Evolutionary conservation across 495 filamentous ascomycete species (phyloP).

Genomic region (Neurospora sublineolata): DNA sequence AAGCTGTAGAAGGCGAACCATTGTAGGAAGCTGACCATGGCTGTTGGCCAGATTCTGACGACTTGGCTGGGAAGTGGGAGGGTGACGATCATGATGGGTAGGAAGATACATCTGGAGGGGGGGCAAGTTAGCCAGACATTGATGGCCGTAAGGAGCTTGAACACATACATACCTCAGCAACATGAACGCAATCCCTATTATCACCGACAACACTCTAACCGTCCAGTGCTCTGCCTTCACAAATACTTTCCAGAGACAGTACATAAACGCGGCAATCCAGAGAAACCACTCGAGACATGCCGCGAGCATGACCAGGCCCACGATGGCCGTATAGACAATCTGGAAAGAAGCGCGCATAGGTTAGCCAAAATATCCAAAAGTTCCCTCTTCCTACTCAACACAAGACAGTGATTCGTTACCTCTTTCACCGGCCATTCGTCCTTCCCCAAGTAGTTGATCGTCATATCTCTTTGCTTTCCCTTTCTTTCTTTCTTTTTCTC

Average conservation of each 20-base stretch:
- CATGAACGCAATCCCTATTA: slow-evolving; percentile 65
- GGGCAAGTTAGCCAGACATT: slow-evolving; percentile 2
- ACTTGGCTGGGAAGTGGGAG: slow-evolving; percentile 70
- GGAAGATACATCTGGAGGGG: slow-evolving; percentile 58
- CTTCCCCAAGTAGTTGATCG: neutral
- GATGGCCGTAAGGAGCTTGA: neutral
- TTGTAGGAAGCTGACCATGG: slow-evolving; percentile 61
- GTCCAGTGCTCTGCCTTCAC: slow-evolving; percentile 83
- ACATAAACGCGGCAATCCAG: slow-evolving; percentile 84
- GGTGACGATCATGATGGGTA: slow-evolving; percentile 91
- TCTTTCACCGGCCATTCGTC: slow-evolving; percentile 49
- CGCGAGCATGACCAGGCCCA: slow-evolving; percentile 71
- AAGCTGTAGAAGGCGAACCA: slow-evolving; percentile 99
- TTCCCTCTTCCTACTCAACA: too few relatives aligned
- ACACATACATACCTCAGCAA: slow-evolving; percentile 54
- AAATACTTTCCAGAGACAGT: slow-evolving; percentile 81
- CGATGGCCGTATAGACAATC: slow-evolving; percentile 66
- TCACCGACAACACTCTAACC: slow-evolving; percentile 60
- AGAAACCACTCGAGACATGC: slow-evolving; percentile 90
- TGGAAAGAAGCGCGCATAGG: slow-evolving; percentile 2
- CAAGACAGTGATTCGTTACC: slow-evolving; percentile 26
- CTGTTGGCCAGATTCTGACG: slow-evolving; percentile 53
- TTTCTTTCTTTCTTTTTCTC: slow-evolving; percentile 9
- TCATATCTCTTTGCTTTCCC: slow-evolving; percentile 28
- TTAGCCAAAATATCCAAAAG: neutral